Base-by-base conservation (phyloP, 169 alveolate genomes). In the Plasmodium malariae region DNA sequence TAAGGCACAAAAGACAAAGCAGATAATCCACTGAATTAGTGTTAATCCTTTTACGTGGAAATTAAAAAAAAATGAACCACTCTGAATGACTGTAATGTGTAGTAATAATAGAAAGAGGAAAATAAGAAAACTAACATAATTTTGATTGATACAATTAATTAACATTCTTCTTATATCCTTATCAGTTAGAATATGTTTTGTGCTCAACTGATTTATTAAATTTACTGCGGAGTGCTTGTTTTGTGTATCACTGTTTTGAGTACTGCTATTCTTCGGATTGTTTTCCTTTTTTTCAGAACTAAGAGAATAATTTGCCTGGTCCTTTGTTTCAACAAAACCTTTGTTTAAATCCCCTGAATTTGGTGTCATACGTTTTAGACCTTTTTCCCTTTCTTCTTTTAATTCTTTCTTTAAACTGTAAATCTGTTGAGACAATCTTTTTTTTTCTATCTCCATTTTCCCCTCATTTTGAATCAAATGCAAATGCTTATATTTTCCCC, bases 1-100 rank as follows among this genome's bases (percentile, higher is more conserved):
- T 14, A 83, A 43, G 2, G 37, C 17, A 67, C 91, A 83, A 67
- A 51, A 83, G 12, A 32, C 40, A 55, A 83, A 67, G 32, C 83
- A 83, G 1, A 83, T 12, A 14, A 51, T 48, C 91, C 91, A 83
- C 24, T 83, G 91, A 40, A 49, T 0, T 21, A 49, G 24, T 21
- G 91, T 83, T 60, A 83, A 54, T 28, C 91, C 91, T 17, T 40
- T 37, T 59, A 83, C 76, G 17, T 83, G 91, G 32, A 65, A 83
- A 32, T 67, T 67, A 54, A 83, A 83, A 30, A 83, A 36, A 21
- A 83, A 36, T 0, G 91, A 83, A 17, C 91, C 91, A 59, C 21
- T 67, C 43, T 83, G 54, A 49, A 83, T 67, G 12, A 55, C 57
- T 36, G 17, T 21, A 83, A 83, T 83, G 32, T 83, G 91, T 36